Percentiles rank a stretch among this genome's conserved stretches.
phyloP scores from a whole-genome alignment of 2,329 filamentous ascomycete genomes.

The Didymella keratinophila region DNA sequence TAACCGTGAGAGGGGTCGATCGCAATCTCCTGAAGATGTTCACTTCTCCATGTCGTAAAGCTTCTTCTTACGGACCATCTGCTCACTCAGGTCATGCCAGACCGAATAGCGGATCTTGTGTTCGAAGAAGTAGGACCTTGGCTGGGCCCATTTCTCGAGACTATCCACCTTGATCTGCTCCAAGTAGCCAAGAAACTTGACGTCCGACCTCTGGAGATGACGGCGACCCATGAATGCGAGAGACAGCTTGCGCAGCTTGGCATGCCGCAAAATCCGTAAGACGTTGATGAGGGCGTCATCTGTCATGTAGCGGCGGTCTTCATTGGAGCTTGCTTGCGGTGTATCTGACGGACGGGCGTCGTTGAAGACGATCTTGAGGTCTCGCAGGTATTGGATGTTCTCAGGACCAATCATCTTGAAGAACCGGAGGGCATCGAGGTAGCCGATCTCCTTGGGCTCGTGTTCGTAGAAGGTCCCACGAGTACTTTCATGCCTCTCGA shows the following conservation, averaged over 20 bases:
- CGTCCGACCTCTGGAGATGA: slow-evolving; percentile 45
- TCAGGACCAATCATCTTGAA: slow-evolving; percentile 57
- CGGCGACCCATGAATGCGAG: slow-evolving; percentile 55
- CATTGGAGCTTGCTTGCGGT: slow-evolving; percentile 47
- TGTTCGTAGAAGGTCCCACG: slow-evolving; percentile 53
- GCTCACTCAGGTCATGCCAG: slow-evolving; percentile 42
- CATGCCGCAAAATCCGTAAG: slow-evolving; percentile 54
- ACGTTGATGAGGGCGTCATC: slow-evolving; percentile 57
- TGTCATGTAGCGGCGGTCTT: slow-evolving; percentile 58
- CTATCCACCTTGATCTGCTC: slow-evolving; percentile 56
- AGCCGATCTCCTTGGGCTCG: slow-evolving; percentile 57
- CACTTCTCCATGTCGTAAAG: slow-evolving; percentile 39
- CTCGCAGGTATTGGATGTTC: slow-evolving; percentile 57
- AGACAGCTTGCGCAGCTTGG: slow-evolving; percentile 53
- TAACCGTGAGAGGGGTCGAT: not conserved
- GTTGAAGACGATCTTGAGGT: slow-evolving; percentile 55
- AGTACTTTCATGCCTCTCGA: slow-evolving; percentile 50
- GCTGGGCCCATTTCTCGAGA: slow-evolving; percentile 37
- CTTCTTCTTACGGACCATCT: slow-evolving; percentile 50
- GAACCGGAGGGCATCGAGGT: slow-evolving; percentile 55
- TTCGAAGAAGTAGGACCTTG: slow-evolving; percentile 28
- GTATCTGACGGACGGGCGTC: slow-evolving; percentile 56
- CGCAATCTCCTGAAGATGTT: not conserved
- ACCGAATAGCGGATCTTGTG: slow-evolving; percentile 48
- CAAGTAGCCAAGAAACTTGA: slow-evolving; percentile 56